Evolutionary conservation across 805 yeast species (phyloP).

Genomic region (Candida ulmi): DNA sequence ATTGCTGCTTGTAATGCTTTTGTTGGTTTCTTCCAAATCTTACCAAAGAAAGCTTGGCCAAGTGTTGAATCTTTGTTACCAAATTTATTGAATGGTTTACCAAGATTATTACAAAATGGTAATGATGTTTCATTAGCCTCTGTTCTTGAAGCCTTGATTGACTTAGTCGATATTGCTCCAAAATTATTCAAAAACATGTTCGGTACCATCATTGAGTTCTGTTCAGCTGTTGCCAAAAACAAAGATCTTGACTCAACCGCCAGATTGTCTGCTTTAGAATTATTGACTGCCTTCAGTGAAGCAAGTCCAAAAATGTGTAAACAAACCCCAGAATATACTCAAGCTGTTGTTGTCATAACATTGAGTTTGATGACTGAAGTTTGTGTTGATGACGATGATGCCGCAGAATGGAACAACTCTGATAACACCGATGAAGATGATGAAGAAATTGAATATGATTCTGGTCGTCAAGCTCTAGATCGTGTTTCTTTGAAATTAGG

Average conservation of each 20-base stretch:
- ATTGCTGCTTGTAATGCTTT: slow-evolving; percentile 91
- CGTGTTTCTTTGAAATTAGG: slow-evolving; percentile 80
- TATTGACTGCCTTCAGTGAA: slow-evolving; percentile 86
- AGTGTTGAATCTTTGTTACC: slow-evolving; percentile 76
- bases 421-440: slow-evolving; percentile 76
- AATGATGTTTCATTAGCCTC: slow-evolving; percentile 78
- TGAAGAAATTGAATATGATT: slow-evolving; percentile 82
- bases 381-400: slow-evolving; percentile 82
- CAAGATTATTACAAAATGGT: slow-evolving; percentile 73
- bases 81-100: slow-evolving; percentile 76
- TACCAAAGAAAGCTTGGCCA: slow-evolving; percentile 79
- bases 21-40: slow-evolving; percentile 77
- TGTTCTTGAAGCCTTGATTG: slow-evolving; percentile 85
- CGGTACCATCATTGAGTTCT: slow-evolving; percentile 78
- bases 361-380: slow-evolving; percentile 89
- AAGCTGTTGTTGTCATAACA: slow-evolving; percentile 65
- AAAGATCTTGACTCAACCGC: slow-evolving; percentile 73
- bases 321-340: slow-evolving; percentile 64
- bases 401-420: slow-evolving; percentile 78
- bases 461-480: slow-evolving; percentile 93
- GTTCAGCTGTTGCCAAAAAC: slow-evolving; percentile 78
- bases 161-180: slow-evolving; percentile 89
- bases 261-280: slow-evolving; percentile 82
- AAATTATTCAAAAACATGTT: slow-evolving; percentile 91
- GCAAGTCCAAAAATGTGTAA: slow-evolving; percentile 95